Conservation (phyloP, 192 early-diverging fungal species). For the Podila epigama region DNA sequence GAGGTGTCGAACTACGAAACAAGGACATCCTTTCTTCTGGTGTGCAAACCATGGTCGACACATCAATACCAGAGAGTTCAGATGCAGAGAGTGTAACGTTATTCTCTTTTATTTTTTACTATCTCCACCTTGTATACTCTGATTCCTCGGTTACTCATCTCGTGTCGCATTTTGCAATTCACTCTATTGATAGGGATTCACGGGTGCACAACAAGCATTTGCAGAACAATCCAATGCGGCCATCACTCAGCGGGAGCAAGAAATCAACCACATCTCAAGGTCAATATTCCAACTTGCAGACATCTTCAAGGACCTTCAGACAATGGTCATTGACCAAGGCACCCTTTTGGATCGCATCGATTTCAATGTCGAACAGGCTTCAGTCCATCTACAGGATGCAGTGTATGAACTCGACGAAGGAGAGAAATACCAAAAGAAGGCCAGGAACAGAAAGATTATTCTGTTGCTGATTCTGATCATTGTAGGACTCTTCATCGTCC, state of each 20-base stretch:
- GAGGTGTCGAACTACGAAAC: constrained; percentile 43
- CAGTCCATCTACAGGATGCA: constrained; percentile 80
- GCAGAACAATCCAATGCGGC: constrained; percentile 79
- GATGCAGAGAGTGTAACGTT: constrained; percentile 26
- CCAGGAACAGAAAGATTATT: constrained; percentile 86
- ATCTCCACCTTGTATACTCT: neutral
- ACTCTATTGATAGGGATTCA: constrained; percentile 71
- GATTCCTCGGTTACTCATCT: neutral
- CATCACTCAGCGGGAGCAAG: constrained; percentile 87
- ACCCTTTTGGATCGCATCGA: constrained; percentile 97
- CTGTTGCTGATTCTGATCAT: constrained; percentile 80
- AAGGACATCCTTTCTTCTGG: constrained; percentile 35
- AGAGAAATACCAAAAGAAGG: constrained; percentile 80
- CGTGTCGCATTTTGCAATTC: neutral
- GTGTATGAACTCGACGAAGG: constrained; percentile 84
- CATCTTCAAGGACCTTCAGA: constrained; percentile 92
- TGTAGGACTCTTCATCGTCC: constrained; percentile 77
- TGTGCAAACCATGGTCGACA: constrained; percentile 26
- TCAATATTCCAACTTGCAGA: constrained; percentile 89
- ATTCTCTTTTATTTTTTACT: neutral
- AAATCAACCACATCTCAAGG: constrained; percentile 92
- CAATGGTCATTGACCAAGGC: constrained; percentile 98
- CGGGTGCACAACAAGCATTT: constrained; percentile 81
- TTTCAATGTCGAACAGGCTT: constrained; percentile 92
- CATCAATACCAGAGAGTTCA: constrained; percentile 35